Evolutionary conservation across 495 filamentous ascomycete species (phyloP), one percentile per base, ranked within the genome.

Genomic region (Chaetomium tenue): DNA sequence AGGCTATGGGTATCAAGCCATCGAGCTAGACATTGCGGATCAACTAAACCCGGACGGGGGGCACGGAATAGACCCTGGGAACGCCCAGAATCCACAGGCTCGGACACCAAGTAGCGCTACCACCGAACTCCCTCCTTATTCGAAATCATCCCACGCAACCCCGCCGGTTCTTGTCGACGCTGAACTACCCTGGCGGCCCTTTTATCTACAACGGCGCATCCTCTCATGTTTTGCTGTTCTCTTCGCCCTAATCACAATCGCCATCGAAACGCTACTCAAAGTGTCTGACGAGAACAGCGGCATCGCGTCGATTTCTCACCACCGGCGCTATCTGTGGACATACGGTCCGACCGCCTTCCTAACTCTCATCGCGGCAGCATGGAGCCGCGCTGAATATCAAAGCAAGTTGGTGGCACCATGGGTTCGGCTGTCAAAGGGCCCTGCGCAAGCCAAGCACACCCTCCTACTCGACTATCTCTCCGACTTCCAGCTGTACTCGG

Each of bases 401-500:
- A 52, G 48, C 23, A 52, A 52, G 23, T 23, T 52, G 48, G 48
- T 52, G 5, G 48, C 48, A 16, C 48, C 48, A 12, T 52, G 48
- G 48, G 11, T 52, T 16, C 48, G 48, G 8, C 48, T 52, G 22
- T 52, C 9, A 23, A 3, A 3, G 3, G 20, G 22, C 22, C 48
- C 48, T 52, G 11, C 48, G 22, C 48, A 11, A 9, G 3, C 48
- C 48, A 26, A 52, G 48, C 48, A 12, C 4, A 52, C 48, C 11
- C 48, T 52, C 9, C 23, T 52, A 9, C 48, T 52, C 12, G 48
- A 52, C 23, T 52, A 52, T 26, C 23, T 52, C 48, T 25, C 48
- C 23, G 48, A 52, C 48, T 52, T 52, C 12, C 48, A 52, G 23
- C 48, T 52, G 2, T 52, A 2, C 15, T 20, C 48, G 12, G 23